Evolutionary conservation across 1,139 yeast genomes (phyloP).

Genomic region (Magnusiomyces magnusii): DNA sequence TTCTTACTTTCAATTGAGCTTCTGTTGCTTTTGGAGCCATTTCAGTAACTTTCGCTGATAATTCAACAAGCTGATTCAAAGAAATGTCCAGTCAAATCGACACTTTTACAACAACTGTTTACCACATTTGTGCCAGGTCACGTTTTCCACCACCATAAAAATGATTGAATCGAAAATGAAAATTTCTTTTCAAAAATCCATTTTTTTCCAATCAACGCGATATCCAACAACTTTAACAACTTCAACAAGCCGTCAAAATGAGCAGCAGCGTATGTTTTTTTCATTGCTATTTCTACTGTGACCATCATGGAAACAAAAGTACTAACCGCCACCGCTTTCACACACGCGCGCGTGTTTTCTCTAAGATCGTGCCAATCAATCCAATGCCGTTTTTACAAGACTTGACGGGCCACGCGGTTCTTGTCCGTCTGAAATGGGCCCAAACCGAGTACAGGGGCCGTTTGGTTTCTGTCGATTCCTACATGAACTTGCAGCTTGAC

Average conservation of each 20-base stretch:
- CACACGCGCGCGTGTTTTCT: not conserved
- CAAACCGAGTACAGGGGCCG: conserved; percentile 82
- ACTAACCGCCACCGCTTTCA: too few relatives aligned
- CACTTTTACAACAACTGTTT: too few relatives aligned
- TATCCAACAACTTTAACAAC: too few relatives aligned
- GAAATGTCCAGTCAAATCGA: too few relatives aligned
- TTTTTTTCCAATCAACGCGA: not conserved
- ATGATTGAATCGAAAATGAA: too few relatives aligned
- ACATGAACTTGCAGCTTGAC: conserved; percentile 80
- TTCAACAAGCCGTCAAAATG: too few relatives aligned
- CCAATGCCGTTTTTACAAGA: conserved; percentile 88
- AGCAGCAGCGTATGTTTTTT: not conserved
- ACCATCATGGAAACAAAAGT: too few relatives aligned
- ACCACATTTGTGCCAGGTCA: too few relatives aligned
- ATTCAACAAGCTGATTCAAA: too few relatives aligned
- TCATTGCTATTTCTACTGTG: too few relatives aligned
- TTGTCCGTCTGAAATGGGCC: conserved; percentile 92
- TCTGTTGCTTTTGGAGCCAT: not conserved
- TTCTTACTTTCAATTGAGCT: not conserved
- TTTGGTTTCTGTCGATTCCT: conserved; percentile 79
- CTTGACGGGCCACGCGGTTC: conserved; percentile 57
- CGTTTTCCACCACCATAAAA: too few relatives aligned
- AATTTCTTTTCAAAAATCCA: not conserved
- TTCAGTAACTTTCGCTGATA: too few relatives aligned
- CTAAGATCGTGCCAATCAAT: conserved; percentile 63